Percentiles rank a stretch among this genome's conserved stretches.
phyloP scores from a whole-genome alignment of 257 asterid species.

The Haberlea rhodopensis region DNA sequence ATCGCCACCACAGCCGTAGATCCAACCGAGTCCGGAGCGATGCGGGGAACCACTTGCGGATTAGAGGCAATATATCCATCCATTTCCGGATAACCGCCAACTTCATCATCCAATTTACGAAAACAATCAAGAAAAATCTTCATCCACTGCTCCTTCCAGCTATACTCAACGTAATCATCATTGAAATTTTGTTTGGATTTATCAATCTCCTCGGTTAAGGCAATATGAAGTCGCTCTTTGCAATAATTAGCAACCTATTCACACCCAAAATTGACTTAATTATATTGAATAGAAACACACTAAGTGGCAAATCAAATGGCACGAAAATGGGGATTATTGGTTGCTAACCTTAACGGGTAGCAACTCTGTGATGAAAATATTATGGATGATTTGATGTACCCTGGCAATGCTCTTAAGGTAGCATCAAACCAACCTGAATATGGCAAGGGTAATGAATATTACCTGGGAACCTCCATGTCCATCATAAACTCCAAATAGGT shows the following conservation, averaged over 20 bases:
- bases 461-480: slow-evolving; percentile 98
- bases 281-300: not conserved
- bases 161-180: slow-evolving; percentile 27
- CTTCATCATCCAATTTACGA: slow-evolving; percentile 69
- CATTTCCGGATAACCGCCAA: slow-evolving; percentile 47
- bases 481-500: slow-evolving; percentile 81
- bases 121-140: slow-evolving; percentile 59
- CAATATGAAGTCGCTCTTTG: slow-evolving; percentile 57
- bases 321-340: too few relatives aligned
- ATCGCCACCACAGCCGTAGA: slow-evolving; percentile 86
- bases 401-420: too few relatives aligned
- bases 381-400: too few relatives aligned
- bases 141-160: slow-evolving; percentile 62
- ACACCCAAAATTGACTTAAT: slow-evolving; percentile 11
- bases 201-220: slow-evolving; percentile 64
- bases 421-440: too few relatives aligned
- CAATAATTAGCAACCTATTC: slow-evolving; percentile 80
- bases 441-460: slow-evolving; percentile 4
- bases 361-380: too few relatives aligned
- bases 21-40: slow-evolving; percentile 91
- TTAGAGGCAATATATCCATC: slow-evolving; percentile 23
- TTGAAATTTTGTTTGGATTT: slow-evolving; percentile 32
- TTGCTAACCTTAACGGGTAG: not conserved
- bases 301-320: not conserved
- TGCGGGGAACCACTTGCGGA: slow-evolving; percentile 26